Evolutionary conservation across 495 filamentous ascomycete species (phyloP).

Genomic region (Corynascus novoguineensis): DNA sequence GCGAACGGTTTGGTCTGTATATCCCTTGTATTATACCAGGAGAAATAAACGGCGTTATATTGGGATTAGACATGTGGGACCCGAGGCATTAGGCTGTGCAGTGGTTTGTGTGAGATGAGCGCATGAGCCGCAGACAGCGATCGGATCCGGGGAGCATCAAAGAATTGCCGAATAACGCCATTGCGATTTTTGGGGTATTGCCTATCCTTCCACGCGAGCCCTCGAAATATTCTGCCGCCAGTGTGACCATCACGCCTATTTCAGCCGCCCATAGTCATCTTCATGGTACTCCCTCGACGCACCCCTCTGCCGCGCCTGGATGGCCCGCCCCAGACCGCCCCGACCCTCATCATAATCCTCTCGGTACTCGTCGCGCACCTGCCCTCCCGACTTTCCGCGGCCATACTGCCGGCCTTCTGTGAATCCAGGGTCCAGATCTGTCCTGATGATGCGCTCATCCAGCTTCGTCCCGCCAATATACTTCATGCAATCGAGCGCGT

Average conservation of each 20-base stretch:
- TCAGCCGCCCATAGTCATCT: constrained; percentile 38
- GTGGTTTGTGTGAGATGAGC: neutral
- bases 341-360: constrained; percentile 94
- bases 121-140: neutral
- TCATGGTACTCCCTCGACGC: constrained; percentile 47
- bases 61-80: neutral
- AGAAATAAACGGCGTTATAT: constrained; percentile 21
- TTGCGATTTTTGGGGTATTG: constrained; percentile 20
- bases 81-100: neutral
- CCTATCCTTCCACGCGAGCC: neutral
- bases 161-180: neutral
- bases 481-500: constrained; percentile 95
- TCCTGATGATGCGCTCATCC: constrained; percentile 92
- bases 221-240: neutral
- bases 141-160: neutral
- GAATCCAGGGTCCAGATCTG: constrained; percentile 95
- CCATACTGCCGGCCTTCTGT: constrained; percentile 94
- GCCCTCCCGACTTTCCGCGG: constrained; percentile 81
- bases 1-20: constrained; percentile 17
- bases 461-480: constrained; percentile 98
- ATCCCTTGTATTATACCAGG: constrained; percentile 26
- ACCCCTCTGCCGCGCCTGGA: constrained; percentile 57
- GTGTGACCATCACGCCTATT: constrained; percentile 26
- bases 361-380: constrained; percentile 95
- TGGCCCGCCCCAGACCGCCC: constrained; percentile 66